Conservation (phyloP, 148 eudicot genomes). For the Cornus controversa region DNA sequence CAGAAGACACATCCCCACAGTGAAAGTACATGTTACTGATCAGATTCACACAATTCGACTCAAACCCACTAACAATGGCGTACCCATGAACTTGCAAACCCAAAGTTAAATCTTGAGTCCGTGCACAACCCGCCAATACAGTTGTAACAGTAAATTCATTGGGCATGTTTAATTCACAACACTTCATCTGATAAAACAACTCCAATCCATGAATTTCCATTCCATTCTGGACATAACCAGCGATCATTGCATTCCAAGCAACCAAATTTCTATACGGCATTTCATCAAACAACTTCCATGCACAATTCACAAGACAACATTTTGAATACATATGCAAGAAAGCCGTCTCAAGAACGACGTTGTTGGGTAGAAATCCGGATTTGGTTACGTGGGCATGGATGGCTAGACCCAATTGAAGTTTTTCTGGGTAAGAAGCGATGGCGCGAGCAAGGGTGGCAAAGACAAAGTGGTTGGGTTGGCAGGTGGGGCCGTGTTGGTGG, state of each 20-base stretch:
- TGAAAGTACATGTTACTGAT: constrained; percentile 33
- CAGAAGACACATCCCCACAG: constrained; percentile 22
- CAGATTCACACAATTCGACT: constrained; percentile 13
- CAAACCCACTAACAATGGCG: constrained; percentile 24
- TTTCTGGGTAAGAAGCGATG: constrained; percentile 20
- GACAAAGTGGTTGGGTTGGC: constrained; percentile 27
- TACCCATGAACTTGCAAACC: constrained; percentile 36
- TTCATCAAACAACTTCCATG: constrained; percentile 34
- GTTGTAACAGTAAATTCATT: constrained; percentile 30
- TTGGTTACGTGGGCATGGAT: constrained; percentile 23
- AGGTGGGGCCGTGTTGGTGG: constrained; percentile 7
- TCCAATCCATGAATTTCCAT: constrained; percentile 23
- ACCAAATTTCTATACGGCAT: constrained; percentile 31
- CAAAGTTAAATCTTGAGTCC: constrained; percentile 16
- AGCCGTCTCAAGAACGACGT: constrained; percentile 32
- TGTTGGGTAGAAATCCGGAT: constrained; percentile 19
- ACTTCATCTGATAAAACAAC: constrained; percentile 30
- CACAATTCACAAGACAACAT: constrained; percentile 17
- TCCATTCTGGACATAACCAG: constrained; percentile 32
- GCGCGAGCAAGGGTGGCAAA: constrained; percentile 27
- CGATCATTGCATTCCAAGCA: constrained; percentile 40
- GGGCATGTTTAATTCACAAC: constrained; percentile 17
- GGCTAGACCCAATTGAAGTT: constrained; percentile 18
- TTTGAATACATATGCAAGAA: constrained; percentile 38
- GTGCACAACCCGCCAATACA: constrained; percentile 23